A percentile compares a stretch with the other conserved stretches of the same genome.
Conservation (phyloP, 148 eudicot genomes). For the Camellia sinensis region DNA sequence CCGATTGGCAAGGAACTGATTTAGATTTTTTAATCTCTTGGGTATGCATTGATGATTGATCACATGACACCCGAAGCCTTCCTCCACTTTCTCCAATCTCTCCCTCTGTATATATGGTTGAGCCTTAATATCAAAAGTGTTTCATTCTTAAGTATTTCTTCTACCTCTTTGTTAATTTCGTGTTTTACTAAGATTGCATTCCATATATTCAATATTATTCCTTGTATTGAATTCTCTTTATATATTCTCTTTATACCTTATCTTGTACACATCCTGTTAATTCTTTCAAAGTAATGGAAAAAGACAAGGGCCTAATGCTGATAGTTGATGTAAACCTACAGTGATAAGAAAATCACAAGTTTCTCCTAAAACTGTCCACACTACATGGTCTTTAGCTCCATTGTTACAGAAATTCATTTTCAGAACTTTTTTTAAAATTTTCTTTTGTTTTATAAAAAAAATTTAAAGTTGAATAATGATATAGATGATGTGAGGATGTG, state of each 20-base stretch:
- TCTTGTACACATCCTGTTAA: neutral
- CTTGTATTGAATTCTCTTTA: neutral
- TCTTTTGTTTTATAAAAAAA: too few relatives aligned
- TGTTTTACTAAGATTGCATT: neutral
- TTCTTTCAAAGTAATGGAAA: neutral
- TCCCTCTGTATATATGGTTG: neutral
- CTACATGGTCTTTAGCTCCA: neutral
- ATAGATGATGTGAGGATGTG: neutral
- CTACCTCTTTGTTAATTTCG: neutral
- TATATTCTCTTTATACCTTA: too few relatives aligned
- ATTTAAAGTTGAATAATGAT: neutral
- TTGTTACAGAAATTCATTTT: too few relatives aligned
- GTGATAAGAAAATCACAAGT: neutral
- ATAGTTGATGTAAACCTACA: neutral
- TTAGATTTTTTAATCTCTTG: too few relatives aligned
- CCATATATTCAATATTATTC: too few relatives aligned
- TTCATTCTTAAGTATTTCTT: neutral
- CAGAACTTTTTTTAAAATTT: too few relatives aligned
- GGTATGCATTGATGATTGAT: neutral
- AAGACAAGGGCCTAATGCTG: neutral
- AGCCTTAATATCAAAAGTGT: neutral
- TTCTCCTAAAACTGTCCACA: neutral
- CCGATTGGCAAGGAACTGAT: neutral
- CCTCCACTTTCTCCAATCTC: too few relatives aligned
- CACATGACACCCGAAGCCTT: neutral